Base-by-base conservation (phyloP, 345 rosid species). In the Draba incana region DNA sequence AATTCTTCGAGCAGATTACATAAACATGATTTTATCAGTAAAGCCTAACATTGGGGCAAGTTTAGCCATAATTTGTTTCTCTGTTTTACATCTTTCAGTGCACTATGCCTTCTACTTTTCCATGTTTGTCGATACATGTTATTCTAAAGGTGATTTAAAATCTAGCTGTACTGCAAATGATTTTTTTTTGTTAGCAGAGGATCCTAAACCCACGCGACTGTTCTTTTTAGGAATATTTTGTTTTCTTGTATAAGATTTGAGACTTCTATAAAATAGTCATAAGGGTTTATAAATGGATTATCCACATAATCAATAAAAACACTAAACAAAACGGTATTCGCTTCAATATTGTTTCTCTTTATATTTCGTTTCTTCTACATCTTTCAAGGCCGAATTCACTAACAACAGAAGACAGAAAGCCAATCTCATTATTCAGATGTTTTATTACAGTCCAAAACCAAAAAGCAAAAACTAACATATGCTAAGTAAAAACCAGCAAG, bases 371-470 rank as follows among this genome's bases (percentile, higher is more conserved):
- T 20, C 20, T 20, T 20, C 20, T 20, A 20, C 20, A 20, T 20
- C 20, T 20, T 20, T 20, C 20, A 20, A 20, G 0, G 20, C 20
- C 20, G 20, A 20, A 20, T 20, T 20, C 20, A 20, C n/a, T 23
- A 62, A 11, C 52, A 49, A 11, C 31, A 3, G 2, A 12, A 50
- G 30, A 13, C 10, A 4, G 13, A 33, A 37, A 16, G 49, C 25
- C 5, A 39, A 23, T 15, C 59, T 41, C 70, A 66, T 71, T 81
- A 74, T 43, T 61, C 23, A 75, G 25, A 68, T 68, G 69, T 75
- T 68, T 64, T 73, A 73, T 66, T 73, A 73, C 61, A 66, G 48
- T 65, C 66, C 76, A 72, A 28, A 55, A 64, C 51, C 57, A 56
- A 38, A 35, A 35, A 31, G 35, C 35, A 13, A 35, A 25, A 9